phyloP scores from a whole-genome alignment of 1,284 basidiomycete species.

The Ustilago trichophora region DNA sequence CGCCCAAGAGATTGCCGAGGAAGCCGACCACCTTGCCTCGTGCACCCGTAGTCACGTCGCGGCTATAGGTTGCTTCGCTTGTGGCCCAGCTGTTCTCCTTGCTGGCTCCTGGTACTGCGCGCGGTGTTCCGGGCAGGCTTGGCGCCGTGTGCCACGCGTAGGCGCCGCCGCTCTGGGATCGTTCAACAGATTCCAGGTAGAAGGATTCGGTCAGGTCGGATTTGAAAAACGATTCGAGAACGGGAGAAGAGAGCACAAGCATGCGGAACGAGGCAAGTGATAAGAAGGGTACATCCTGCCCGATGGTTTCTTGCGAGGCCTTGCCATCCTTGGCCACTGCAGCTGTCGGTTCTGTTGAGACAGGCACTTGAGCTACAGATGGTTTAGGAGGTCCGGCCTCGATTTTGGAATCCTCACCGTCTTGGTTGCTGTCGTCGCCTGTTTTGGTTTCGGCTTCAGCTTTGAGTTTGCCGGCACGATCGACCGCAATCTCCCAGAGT shows the following conservation, averaged over 20 bases:
- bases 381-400: too few species aligned
- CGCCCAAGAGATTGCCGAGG: slow-evolving; percentile 62
- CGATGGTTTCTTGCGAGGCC: slow-evolving; percentile 25
- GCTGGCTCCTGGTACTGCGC: slow-evolving; percentile 48
- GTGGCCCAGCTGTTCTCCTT: slow-evolving; percentile 47
- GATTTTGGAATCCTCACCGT: slow-evolving; percentile 31
- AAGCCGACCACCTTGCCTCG: slow-evolving; percentile 62
- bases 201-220: slow-evolving; percentile 60
- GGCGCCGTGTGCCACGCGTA: slow-evolving; percentile 64
- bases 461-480: slow-evolving; percentile 54
- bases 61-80: slow-evolving; percentile 59
- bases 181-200: slow-evolving; percentile 53
- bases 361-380: too few species aligned
- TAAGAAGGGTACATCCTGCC: slow-evolving; percentile 61
- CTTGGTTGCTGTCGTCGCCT: slow-evolving; percentile 14
- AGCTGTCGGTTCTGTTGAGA: slow-evolving; percentile 3
- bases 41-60: slow-evolving; percentile 60
- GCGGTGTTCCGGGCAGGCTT: slow-evolving; percentile 38
- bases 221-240: slow-evolving; percentile 63
- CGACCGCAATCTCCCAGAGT: slow-evolving; percentile 61
- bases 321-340: slow-evolving; percentile 8
- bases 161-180: slow-evolving; percentile 58
- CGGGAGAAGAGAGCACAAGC: slow-evolving; percentile 61
- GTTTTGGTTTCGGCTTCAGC: slow-evolving; percentile 11
- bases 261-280: slow-evolving; percentile 61